Conservation (phyloP, 1,139 yeast genomes). For the Blastobotrys indianensis region DNA sequence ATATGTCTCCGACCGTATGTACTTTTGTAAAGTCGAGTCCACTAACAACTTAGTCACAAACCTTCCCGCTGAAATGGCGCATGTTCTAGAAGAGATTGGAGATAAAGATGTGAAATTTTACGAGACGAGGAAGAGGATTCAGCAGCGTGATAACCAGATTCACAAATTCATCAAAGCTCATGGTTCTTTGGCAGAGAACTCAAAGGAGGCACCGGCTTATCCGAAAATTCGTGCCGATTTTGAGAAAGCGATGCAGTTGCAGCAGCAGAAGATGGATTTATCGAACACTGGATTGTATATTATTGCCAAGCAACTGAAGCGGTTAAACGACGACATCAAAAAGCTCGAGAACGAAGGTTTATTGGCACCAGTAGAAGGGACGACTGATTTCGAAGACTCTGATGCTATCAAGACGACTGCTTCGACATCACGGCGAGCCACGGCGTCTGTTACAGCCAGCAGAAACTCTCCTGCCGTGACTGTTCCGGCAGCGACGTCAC, state of each 20-base stretch:
- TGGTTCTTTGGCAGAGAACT: slow-evolving; percentile 76
- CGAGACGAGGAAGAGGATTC: slow-evolving; percentile 62
- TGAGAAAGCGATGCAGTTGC: slow-evolving; percentile 53
- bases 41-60: slow-evolving; percentile 46
- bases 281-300: slow-evolving; percentile 80
- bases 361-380: slow-evolving; percentile 41
- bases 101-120: slow-evolving; percentile 61
- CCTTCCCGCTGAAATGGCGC: slow-evolving; percentile 83
- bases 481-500: slow-evolving; percentile 16
- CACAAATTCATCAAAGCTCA: slow-evolving; percentile 79
- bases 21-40: neutral
- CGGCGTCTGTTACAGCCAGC: too few species aligned
- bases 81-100: slow-evolving; percentile 71
- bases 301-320: slow-evolving; percentile 65
- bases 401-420: too few species aligned
- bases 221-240: slow-evolving; percentile 67
- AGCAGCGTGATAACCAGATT: slow-evolving; percentile 66
- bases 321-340: slow-evolving; percentile 69
- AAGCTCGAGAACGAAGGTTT: slow-evolving; percentile 75
- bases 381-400: too few species aligned
- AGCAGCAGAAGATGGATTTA: slow-evolving; percentile 68
- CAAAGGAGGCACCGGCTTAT: slow-evolving; percentile 68
- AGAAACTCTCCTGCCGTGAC: too few species aligned
- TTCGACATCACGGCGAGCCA: too few species aligned
- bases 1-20: slow-evolving; percentile 53